Percentiles rank a stretch among this genome's conserved stretches.
These are phyloP conservation scores for Epithele typhae DNA, from an alignment of 768 basidiomycete genomes.

Conservation along the genomic window DNA sequence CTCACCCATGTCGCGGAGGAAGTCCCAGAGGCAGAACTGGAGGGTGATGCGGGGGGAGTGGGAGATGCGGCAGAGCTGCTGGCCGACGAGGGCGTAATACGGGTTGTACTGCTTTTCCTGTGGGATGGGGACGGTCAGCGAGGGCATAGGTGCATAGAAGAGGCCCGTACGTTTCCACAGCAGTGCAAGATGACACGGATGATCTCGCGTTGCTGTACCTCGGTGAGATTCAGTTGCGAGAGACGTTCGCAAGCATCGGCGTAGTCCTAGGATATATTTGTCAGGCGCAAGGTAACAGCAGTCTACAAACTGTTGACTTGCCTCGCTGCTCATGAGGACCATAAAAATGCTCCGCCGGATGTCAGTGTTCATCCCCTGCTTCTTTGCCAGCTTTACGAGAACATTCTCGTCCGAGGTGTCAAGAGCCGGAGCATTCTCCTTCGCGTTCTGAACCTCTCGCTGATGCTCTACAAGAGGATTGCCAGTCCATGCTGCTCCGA, in stretches of 20 bases:
- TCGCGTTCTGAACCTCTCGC: conserved; percentile 28
- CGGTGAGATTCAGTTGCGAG: conserved; percentile 75
- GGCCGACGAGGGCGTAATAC: conserved; percentile 87
- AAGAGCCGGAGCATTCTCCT: conserved; percentile 20
- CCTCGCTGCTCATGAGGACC: conserved; percentile 93
- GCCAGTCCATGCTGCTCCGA: conserved; percentile 94
- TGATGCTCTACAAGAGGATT: conserved; percentile 81
- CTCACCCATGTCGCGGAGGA: conserved; percentile 88
- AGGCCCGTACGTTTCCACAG: conserved; percentile 73
- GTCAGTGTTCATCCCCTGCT: conserved; percentile 99
- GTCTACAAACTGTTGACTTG: conserved; percentile 34
- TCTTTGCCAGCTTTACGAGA: conserved; percentile 77
- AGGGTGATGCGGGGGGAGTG: conserved; percentile 89
- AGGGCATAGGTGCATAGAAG: background rate
- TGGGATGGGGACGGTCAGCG: conserved; percentile 3
- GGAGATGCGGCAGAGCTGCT: conserved; percentile 72
- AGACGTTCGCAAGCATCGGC: conserved; percentile 94
- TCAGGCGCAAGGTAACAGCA: background rate
- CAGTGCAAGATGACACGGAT: conserved; percentile 92
- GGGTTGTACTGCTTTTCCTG: conserved; percentile 94
- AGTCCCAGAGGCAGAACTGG: conserved; percentile 96
- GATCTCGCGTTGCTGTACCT: conserved; percentile 92
- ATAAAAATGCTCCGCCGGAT: conserved; percentile 88
- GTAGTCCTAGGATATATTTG: conserved; percentile 68
- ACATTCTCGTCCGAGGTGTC: conserved; percentile 32